Conservation (phyloP, 2,329 filamentous ascomycete species). For the Paecilomyces sp. region DNA sequence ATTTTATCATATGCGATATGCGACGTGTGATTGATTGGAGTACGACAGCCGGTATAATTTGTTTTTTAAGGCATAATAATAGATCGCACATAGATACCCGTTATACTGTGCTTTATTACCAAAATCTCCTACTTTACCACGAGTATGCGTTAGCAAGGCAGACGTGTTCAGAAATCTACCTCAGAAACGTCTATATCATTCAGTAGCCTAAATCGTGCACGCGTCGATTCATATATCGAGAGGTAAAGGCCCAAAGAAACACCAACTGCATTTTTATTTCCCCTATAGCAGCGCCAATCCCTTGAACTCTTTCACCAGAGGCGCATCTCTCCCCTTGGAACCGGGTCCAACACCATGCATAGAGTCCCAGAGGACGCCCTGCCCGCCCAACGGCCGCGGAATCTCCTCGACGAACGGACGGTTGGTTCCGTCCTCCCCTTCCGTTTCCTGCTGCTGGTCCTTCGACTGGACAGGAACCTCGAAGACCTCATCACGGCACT, state of each 20-base stretch:
- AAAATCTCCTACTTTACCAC: neutral
- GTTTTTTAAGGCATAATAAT: neutral
- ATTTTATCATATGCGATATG: neutral
- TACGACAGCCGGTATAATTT: neutral
- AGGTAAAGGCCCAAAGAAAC: neutral
- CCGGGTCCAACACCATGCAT: neutral
- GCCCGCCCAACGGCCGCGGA: constrained; percentile 13
- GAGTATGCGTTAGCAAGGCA: neutral
- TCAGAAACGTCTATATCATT: neutral
- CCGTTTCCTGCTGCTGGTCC: constrained; percentile 13
- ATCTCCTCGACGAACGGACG: constrained; percentile 12
- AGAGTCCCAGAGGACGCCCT: constrained; percentile 4
- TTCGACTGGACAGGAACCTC: constrained; percentile 22
- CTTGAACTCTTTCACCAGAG: constrained; percentile 44
- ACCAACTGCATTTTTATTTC: neutral
- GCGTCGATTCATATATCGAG: neutral
- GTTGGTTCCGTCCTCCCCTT: constrained; percentile 13
- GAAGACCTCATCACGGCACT: constrained; percentile 66
- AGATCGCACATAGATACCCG: neutral
- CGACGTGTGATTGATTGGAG: neutral
- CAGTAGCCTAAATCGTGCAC: neutral
- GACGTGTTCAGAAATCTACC: no score
- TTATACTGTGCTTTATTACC: neutral
- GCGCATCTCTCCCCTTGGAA: constrained; percentile 37
- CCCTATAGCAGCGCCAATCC: constrained; percentile 30